Evolutionary conservation across 2,329 filamentous ascomycete species (phyloP).

Genomic region (Talaromyces atroroseus): DNA sequence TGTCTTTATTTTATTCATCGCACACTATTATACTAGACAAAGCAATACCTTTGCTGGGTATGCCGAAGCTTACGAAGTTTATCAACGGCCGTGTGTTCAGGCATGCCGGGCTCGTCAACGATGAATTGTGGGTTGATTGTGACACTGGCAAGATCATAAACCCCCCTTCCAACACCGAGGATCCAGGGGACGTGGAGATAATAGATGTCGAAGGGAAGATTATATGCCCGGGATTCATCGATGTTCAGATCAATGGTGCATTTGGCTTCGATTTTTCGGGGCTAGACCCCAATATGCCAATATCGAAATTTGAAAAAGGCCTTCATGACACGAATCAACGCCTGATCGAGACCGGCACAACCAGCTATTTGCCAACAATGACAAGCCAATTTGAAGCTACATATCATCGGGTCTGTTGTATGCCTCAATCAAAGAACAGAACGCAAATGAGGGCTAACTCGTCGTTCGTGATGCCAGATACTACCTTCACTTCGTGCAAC

Average conservation of each 20-base stretch:
- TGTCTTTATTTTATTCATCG: too few species aligned
- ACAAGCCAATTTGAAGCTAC: conserved; percentile 14
- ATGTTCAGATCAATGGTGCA: conserved; percentile 17
- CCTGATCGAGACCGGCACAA: conserved; percentile 14
- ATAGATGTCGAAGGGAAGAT: conserved; percentile 14
- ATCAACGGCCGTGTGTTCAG: conserved; percentile 30
- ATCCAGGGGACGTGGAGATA: not conserved
- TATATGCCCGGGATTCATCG: conserved; percentile 15
- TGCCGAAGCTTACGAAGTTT: conserved; percentile 10
- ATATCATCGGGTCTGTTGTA: conserved; percentile 12
- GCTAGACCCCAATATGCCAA: conserved; percentile 1
- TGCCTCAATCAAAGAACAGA: not conserved
- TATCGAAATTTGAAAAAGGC: conserved; percentile 9
- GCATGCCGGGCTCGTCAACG: conserved; percentile 29
- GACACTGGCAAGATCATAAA: conserved; percentile 3
- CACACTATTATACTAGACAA: too few species aligned
- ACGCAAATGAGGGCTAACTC: not conserved
- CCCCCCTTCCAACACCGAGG: not conserved
- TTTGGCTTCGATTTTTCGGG: conserved; percentile 32
- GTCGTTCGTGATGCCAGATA: not conserved
- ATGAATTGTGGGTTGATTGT: conserved; percentile 12
- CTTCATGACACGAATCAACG: conserved; percentile 13
- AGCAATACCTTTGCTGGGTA: not conserved
- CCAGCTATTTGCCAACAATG: conserved; percentile 18
- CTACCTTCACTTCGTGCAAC: conserved; percentile 14